Conservation (phyloP, 148 eudicot species). For the Linanthus parryae region DNA sequence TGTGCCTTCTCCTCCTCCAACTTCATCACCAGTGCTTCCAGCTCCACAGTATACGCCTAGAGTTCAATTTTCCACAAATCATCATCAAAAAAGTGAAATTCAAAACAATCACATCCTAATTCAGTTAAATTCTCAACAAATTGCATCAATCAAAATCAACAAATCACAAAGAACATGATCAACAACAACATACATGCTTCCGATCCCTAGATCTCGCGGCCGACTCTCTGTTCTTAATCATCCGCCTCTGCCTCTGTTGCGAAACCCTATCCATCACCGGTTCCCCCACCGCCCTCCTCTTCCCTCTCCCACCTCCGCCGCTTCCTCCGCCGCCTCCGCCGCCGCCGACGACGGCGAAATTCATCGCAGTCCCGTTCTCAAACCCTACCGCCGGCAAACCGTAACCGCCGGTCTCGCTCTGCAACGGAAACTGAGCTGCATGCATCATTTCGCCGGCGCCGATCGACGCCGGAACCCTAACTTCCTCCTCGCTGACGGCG, state of each 20-base stretch:
- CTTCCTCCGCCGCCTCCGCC: slow-evolving; percentile 2
- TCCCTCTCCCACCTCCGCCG: slow-evolving; percentile 26
- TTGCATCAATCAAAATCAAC: slow-evolving; percentile 3
- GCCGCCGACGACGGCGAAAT: slow-evolving; percentile 4
- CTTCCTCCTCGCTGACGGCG: slow-evolving; percentile 37
- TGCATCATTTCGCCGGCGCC: slow-evolving; percentile 20
- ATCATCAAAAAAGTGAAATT: no score
- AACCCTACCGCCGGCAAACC: slow-evolving; percentile 11
- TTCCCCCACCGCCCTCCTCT: slow-evolving; percentile 36
- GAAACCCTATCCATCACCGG: slow-evolving; percentile 45
- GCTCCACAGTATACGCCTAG: slow-evolving; percentile 26
- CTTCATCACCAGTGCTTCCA: slow-evolving; percentile 20
- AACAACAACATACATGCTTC: slow-evolving; percentile 37
- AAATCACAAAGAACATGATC: background rate
- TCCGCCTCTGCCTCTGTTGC: slow-evolving; percentile 57
- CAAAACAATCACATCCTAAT: no score
- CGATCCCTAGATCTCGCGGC: slow-evolving; percentile 66
- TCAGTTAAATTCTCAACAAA: no score
- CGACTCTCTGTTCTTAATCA: slow-evolving; percentile 70
- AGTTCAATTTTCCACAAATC: no score
- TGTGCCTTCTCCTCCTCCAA: slow-evolving; percentile 25
- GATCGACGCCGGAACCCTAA: slow-evolving; percentile 21
- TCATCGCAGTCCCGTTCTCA: slow-evolving; percentile 14
- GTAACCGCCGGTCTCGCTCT: slow-evolving; percentile 12
- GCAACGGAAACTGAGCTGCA: slow-evolving; percentile 23